phyloP scores from a whole-genome alignment of 2,329 filamentous ascomycete species.

The Neonectria faginata region DNA sequence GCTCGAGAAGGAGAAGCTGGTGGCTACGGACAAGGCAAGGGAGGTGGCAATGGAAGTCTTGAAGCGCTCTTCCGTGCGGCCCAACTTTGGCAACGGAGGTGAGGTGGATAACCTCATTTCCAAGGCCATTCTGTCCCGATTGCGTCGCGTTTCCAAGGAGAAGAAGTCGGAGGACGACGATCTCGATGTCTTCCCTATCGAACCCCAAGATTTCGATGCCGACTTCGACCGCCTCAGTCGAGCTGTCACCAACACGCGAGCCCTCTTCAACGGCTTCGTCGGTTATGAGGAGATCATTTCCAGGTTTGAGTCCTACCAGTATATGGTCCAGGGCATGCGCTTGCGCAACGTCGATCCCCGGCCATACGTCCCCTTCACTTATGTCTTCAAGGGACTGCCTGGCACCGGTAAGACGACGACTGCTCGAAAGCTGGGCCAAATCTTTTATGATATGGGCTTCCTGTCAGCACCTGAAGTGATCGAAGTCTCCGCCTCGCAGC shows the following conservation, averaged over 20 bases:
- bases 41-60: slow-evolving; percentile 70
- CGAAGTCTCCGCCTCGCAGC: slow-evolving; percentile 74
- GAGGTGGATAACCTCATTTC: slow-evolving; percentile 71
- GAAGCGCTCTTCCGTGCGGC: slow-evolving; percentile 69
- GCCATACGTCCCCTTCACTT: slow-evolving; percentile 70
- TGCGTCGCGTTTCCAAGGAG: slow-evolving; percentile 42
- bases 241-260: slow-evolving; percentile 57
- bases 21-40: slow-evolving; percentile 64
- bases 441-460: slow-evolving; percentile 81
- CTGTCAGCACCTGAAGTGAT: slow-evolving; percentile 70
- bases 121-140: slow-evolving; percentile 42
- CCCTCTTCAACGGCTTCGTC: slow-evolving; percentile 70
- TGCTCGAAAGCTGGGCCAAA: slow-evolving; percentile 75
- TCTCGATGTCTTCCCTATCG: slow-evolving; percentile 40
- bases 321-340: slow-evolving; percentile 64
- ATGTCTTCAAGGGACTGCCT: slow-evolving; percentile 73
- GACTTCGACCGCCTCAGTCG: slow-evolving; percentile 64
- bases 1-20: slow-evolving; percentile 66
- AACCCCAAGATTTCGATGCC: slow-evolving; percentile 65
- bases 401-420: slow-evolving; percentile 80
- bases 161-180: slow-evolving; percentile 36
- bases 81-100: slow-evolving; percentile 81
- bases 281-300: slow-evolving; percentile 68
- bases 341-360: slow-evolving; percentile 63
- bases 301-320: slow-evolving; percentile 67